Evolutionary conservation across 2,329 filamentous ascomycete genomes (phyloP).

Genomic region (Apiospora kogelbergensis): DNA sequence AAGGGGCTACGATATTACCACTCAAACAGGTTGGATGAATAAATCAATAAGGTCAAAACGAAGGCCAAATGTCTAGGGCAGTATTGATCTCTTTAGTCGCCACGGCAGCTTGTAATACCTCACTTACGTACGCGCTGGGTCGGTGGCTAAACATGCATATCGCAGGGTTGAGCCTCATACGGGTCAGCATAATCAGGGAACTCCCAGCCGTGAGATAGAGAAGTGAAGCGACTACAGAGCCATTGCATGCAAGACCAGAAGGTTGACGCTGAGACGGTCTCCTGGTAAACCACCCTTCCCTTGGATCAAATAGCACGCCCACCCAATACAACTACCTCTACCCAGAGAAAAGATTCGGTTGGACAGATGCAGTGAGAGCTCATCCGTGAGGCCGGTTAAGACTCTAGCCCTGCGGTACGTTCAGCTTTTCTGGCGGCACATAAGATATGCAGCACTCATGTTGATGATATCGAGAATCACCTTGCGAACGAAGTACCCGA

Average conservation of each 20-base stretch:
- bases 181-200: not conserved
- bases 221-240: not conserved
- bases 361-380: not conserved
- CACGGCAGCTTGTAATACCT: not conserved
- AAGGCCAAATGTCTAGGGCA: not conserved
- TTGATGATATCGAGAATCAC: not conserved
- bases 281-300: not conserved
- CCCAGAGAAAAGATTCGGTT: not conserved
- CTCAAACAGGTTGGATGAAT: too few species aligned
- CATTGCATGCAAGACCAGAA: too few species aligned
- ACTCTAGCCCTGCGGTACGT: not conserved
- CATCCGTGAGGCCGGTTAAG: too few species aligned
- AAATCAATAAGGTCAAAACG: too few species aligned
- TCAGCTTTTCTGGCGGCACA: not conserved
- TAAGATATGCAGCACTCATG: not conserved
- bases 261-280: not conserved
- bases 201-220: not conserved
- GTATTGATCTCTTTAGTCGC: not conserved
- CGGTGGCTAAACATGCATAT: not conserved
- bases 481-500: not conserved
- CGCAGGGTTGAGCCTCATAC: not conserved
- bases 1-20: too few species aligned
- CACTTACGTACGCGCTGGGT: too few species aligned
- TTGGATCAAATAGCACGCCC: not conserved
- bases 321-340: not conserved